Evolutionary conservation across 306 rosid genomes (phyloP), one percentile per base, ranked within the genome.

Genomic region (Bauhinia variegata): DNA sequence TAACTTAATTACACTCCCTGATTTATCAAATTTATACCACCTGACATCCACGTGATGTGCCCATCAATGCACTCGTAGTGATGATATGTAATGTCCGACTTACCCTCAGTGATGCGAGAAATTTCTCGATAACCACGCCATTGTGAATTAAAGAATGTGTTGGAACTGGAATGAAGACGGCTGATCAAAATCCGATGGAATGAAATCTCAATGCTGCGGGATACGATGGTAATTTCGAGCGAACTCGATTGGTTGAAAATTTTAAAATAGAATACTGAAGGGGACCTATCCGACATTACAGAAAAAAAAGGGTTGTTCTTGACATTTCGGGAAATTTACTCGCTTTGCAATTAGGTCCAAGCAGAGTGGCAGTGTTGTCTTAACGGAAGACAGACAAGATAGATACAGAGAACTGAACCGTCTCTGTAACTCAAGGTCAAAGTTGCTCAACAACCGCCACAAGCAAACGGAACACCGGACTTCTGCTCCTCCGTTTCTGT

Each of bases 391-490:
- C 17, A 47, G 71, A 32, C 15, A 17, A 47, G 31, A 33, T 18
- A 46, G 28, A 23, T 23, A 42, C 10, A 64, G 50, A 47, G 57
- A 68, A 55, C 43, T 64, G 76, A 81, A 81, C 85, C 91, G 93
- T 81, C 78, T 75, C 63, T 48, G 68, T 67, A 23, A 23, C 28
- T 23, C 2, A 78, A 84, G 81, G 92, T 86, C 96, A 84, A 82
- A 76, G 59, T 71, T 46, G 57, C 65, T 37, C 83, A 76, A 70
- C 84, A 16, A 12, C 67, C 53, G 46, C 70, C 75, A 16, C 68
- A 31, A 31, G 36, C n/a, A 56, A 75, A 19, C 77, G 52, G 4
- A 64, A 36, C 73, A 38, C 72, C 64, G 69, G 54, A 11, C 60
- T 36, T 19, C 38, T 50, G 23, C 67, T 47, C 82, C 83, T 68